These are phyloP conservation scores for Nevesoporus exiguus DNA, from an alignment of 768 basidiomycete genomes.

Conservation along the genomic window DNA sequence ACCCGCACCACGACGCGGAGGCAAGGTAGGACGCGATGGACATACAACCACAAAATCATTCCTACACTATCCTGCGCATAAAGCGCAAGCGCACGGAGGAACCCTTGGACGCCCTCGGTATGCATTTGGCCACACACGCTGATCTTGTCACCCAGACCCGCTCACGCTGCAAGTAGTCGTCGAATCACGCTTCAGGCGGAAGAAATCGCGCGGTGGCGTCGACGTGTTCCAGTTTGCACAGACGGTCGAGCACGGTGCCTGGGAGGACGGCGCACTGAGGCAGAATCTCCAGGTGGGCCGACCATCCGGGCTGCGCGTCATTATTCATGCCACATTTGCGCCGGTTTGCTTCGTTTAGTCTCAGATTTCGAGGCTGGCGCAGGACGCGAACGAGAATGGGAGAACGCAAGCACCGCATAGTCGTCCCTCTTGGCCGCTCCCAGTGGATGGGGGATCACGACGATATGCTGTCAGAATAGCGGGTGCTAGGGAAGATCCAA, in stretches of 20 bases:
- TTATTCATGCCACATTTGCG: neutral
- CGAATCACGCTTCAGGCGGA: slow-evolving; percentile 57
- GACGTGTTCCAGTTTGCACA: slow-evolving; percentile 80
- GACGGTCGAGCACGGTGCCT: slow-evolving; percentile 67
- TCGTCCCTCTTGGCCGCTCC: slow-evolving; percentile 12
- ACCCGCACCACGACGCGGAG: neutral
- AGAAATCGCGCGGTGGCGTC: slow-evolving; percentile 52
- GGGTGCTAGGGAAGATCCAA: slow-evolving; percentile 7
- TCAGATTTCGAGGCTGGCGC: slow-evolving; percentile 53
- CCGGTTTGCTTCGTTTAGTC: slow-evolving; percentile 36
- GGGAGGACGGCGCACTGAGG: slow-evolving; percentile 57
- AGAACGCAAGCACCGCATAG: slow-evolving; percentile 15
- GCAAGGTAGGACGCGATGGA: slow-evolving; percentile 22
- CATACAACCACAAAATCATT: slow-evolving; percentile 27
- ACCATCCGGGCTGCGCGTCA: neutral
- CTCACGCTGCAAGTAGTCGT: slow-evolving; percentile 43
- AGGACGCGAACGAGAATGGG: slow-evolving; percentile 30
- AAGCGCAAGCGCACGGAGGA: slow-evolving; percentile 82
- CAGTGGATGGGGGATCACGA: slow-evolving; percentile 38
- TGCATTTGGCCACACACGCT: slow-evolving; percentile 19
- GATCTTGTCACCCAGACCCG: slow-evolving; percentile 5
- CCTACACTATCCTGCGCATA: slow-evolving; percentile 74
- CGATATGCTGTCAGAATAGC: slow-evolving; percentile 48
- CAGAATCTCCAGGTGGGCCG: slow-evolving; percentile 59
- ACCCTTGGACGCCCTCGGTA: slow-evolving; percentile 78